Conservation (phyloP, 192 early-diverging fungal genomes). For the Backusella parvicylindrica region DNA sequence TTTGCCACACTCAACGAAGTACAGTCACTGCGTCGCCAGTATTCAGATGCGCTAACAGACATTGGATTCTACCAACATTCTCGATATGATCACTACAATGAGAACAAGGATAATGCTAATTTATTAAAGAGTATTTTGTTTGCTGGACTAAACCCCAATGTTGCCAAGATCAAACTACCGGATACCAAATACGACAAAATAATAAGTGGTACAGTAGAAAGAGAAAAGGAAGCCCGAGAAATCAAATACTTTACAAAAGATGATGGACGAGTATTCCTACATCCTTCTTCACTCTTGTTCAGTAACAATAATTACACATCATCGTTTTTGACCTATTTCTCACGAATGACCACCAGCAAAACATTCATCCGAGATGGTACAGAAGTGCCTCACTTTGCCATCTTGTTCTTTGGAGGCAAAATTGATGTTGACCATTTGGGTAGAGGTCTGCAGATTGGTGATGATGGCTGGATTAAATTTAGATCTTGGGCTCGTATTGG, state of each 20-base stretch:
- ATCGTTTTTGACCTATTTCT: slow-evolving; percentile 69
- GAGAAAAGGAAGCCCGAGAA: slow-evolving; percentile 68
- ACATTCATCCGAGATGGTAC: slow-evolving; percentile 67
- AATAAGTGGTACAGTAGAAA: slow-evolving; percentile 65
- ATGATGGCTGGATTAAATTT: slow-evolving; percentile 54
- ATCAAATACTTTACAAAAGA: slow-evolving; percentile 69
- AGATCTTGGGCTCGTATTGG: slow-evolving; percentile 72
- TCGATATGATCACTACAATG: slow-evolving; percentile 45
- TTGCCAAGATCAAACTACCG: slow-evolving; percentile 69
- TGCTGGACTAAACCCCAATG: slow-evolving; percentile 84
- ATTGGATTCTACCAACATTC: slow-evolving; percentile 54
- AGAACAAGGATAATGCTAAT: slow-evolving; percentile 51
- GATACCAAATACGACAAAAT: slow-evolving; percentile 70
- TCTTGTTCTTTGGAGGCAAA: slow-evolving; percentile 84
- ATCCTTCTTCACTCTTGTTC: slow-evolving; percentile 80
- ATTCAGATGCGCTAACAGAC: slow-evolving; percentile 53
- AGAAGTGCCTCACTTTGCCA: slow-evolving; percentile 54
- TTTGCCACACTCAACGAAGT: slow-evolving; percentile 60
- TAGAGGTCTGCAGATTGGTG: slow-evolving; percentile 57
- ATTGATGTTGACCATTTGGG: slow-evolving; percentile 69
- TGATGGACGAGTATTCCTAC: slow-evolving; percentile 73
- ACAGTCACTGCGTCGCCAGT: slow-evolving; percentile 50
- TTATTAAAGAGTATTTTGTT: slow-evolving; percentile 73
- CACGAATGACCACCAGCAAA: slow-evolving; percentile 62
- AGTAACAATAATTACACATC: slow-evolving; percentile 52